Evolutionary conservation across 495 filamentous ascomycete genomes (phyloP).

Genomic region (Aspergillus biplanus): DNA sequence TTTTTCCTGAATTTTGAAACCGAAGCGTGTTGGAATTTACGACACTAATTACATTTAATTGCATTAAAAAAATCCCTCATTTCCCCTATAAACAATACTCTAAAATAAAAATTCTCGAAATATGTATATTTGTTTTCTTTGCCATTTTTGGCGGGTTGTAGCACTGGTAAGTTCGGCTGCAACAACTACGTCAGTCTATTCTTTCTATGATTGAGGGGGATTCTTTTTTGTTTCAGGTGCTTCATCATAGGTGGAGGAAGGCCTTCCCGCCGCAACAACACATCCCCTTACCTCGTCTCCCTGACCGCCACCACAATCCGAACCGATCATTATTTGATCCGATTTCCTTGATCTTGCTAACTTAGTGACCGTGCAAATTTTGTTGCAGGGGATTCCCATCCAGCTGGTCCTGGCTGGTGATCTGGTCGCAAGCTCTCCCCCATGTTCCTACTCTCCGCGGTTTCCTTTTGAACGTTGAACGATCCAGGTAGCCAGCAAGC

Average conservation of each 20-base stretch:
- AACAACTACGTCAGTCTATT: conserved; percentile 28
- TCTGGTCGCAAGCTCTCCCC: conserved; percentile 31
- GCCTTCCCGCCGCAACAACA: conserved; percentile 23
- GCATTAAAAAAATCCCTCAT: no score
- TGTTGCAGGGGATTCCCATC: conserved; percentile 15
- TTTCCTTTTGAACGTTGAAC: conserved; percentile 29
- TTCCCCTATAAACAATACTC: no score
- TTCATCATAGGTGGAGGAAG: conserved; percentile 18
- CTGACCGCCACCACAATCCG: conserved; percentile 11
- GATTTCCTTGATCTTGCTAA: background rate
- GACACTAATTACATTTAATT: no score
- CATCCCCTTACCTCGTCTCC: conserved; percentile 24
- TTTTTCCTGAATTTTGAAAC: no score
- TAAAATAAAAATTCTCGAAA: no score
- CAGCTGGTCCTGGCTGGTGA: conserved; percentile 34
- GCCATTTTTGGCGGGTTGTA: background rate
- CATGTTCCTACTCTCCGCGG: conserved; percentile 46
- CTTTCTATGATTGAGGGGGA: conserved; percentile 12
- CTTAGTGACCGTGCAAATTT: background rate
- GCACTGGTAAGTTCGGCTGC: background rate
- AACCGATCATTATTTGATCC: background rate
- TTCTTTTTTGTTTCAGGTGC: conserved; percentile 31
- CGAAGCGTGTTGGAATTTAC: no score
- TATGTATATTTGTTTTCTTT: no score
- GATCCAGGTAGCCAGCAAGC: conserved; percentile 29